Evolutionary conservation across 2,329 filamentous ascomycete species (phyloP).

Genomic region (Stachybotrys elegans): DNA sequence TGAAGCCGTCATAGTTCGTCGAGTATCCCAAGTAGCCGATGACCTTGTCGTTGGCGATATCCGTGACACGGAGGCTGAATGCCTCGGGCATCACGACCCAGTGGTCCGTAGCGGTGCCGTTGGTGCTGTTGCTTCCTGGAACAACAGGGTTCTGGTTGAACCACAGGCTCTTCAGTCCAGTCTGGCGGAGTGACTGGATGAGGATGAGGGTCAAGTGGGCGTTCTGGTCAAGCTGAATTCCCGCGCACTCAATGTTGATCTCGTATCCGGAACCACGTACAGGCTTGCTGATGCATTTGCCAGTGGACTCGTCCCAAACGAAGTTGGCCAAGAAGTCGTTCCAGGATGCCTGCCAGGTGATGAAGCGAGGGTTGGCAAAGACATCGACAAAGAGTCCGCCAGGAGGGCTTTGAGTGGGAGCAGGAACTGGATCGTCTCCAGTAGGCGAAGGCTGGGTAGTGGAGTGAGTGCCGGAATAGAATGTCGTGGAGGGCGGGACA

Average conservation of each 20-base stretch:
- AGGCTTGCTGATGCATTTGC: constrained; percentile 25
- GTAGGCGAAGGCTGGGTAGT: constrained; percentile 17
- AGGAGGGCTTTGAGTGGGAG: constrained; percentile 13
- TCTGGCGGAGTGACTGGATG: constrained; percentile 31
- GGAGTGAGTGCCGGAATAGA: constrained; percentile 22
- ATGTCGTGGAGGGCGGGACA: constrained; percentile 26
- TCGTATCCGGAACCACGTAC: constrained; percentile 29
- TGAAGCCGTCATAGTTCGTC: constrained; percentile 31
- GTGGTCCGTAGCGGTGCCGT: constrained; percentile 18
- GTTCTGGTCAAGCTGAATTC: constrained; percentile 31
- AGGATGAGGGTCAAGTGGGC: constrained; percentile 33
- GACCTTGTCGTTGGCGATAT: constrained; percentile 24
- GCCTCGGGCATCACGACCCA: constrained; percentile 36
- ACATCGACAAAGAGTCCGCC: constrained; percentile 26
- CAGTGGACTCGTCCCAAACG: constrained; percentile 31
- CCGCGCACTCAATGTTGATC: constrained; percentile 30
- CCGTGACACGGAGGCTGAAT: constrained; percentile 28
- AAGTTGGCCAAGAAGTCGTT: constrained; percentile 33
- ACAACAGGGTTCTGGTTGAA: constrained; percentile 34
- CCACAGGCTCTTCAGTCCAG: constrained; percentile 32
- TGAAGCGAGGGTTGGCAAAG: constrained; percentile 30
- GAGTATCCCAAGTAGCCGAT: constrained; percentile 31
- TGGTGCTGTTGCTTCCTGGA: constrained; percentile 24
- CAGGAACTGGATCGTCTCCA: constrained; percentile 16
- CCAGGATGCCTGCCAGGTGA: constrained; percentile 35